Percentiles rank a stretch among this genome's conserved stretches.
Evolutionary conservation across 129 eudicot species (phyloP).

Genomic region (Heracleum sosnowskyi): DNA sequence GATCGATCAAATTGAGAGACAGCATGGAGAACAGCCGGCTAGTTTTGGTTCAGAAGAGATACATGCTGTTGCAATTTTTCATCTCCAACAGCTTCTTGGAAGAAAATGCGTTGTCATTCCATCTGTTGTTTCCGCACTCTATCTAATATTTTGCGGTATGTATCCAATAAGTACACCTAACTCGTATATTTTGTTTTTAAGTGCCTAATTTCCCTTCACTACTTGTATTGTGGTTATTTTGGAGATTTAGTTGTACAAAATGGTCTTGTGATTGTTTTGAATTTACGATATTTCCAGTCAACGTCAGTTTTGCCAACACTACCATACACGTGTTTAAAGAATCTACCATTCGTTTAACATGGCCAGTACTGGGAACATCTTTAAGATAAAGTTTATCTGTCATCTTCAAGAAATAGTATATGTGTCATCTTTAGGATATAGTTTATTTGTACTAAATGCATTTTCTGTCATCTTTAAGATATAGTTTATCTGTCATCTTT

Average conservation of each 20-base stretch:
- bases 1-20: slow-evolving; percentile 25
- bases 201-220: background rate
- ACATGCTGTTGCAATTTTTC: slow-evolving; percentile 44
- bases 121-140: slow-evolving; percentile 69
- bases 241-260: background rate
- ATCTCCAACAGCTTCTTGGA: slow-evolving; percentile 68
- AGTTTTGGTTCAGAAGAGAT: slow-evolving; percentile 38
- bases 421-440: background rate
- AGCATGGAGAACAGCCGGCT: slow-evolving; percentile 4
- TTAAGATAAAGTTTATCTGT: background rate
- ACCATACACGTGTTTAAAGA: background rate
- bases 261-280: background rate
- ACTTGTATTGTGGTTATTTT: background rate
- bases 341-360: background rate
- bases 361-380: background rate
- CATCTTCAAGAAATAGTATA: background rate
- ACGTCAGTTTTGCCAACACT: background rate
- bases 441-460: background rate
- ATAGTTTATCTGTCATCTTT: background rate
- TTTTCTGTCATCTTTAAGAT: background rate
- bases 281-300: background rate
- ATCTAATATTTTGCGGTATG: slow-evolving; percentile 43
- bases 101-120: slow-evolving; percentile 36
- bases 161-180: slow-evolving; percentile 31
- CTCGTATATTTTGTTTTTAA: background rate